Conservation (phyloP, 108 stramenopile genomes). For the Cyclotella sp. region DNA sequence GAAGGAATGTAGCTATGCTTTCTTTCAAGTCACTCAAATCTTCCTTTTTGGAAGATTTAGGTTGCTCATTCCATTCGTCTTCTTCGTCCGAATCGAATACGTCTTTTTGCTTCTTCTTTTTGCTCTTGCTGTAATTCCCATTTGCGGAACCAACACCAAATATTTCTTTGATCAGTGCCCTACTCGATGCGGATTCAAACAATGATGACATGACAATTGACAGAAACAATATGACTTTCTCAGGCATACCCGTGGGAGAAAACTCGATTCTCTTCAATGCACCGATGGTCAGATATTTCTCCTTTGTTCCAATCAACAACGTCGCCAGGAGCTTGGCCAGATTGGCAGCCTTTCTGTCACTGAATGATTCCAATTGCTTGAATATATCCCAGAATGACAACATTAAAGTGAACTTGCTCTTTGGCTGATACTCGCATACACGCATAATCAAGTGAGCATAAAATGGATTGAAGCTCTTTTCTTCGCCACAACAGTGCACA, state of each 20-base stretch:
- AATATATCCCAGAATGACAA: constrained; percentile 95
- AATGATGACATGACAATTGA: constrained; percentile 73
- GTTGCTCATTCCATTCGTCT: constrained; percentile 28
- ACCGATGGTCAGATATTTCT: constrained; percentile 64
- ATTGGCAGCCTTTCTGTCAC: constrained; percentile 84
- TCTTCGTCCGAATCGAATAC: constrained; percentile 44
- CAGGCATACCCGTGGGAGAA: constrained; percentile 72
- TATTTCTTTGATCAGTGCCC: constrained; percentile 51
- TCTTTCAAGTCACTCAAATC: constrained; percentile 60
- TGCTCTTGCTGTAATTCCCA: constrained; percentile 6
- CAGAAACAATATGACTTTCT: constrained; percentile 75
- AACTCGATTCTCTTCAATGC: constrained; percentile 86
- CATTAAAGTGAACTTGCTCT: constrained; percentile 92
- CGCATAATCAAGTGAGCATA: constrained; percentile 91
- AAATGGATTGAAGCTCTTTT: constrained; percentile 92
- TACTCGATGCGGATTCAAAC: constrained; percentile 71
- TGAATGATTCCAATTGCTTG: constrained; percentile 85
- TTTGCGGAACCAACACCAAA: constrained; percentile 58
- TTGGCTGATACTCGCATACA: constrained; percentile 90
- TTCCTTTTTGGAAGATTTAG: constrained; percentile 48
- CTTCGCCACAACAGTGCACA: constrained; percentile 92
- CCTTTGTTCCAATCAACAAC: constrained; percentile 77
- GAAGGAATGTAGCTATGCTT: constrained; percentile 77
- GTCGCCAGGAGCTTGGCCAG: constrained; percentile 89
- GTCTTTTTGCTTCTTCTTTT: constrained; percentile 19